Evolutionary conservation across 768 basidiomycete genomes (phyloP), one percentile per base, ranked within the genome.

Genomic region (Favolaschia claudopus): DNA sequence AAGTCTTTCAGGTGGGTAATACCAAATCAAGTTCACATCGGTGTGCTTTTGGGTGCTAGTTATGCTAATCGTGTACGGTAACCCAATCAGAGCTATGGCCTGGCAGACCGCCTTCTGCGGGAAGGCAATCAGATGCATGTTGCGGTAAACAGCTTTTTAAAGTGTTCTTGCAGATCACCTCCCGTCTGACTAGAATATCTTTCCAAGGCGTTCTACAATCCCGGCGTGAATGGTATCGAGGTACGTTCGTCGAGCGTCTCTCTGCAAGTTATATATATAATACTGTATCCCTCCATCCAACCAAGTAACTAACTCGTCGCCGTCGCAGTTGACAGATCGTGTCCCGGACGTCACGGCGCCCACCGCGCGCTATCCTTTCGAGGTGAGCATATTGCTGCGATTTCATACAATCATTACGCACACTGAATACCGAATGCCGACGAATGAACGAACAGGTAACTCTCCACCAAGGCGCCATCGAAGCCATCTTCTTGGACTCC

Each of bases 171-270:
- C 29, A 46, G 2, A 29, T 7, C n/a, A 39, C n/a, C n/a, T n/a
- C n/a, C n/a, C n/a, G n/a, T n/a, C n/a, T n/a, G n/a, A n/a, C n/a
- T 36, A 34, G 38, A 37, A 43, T 17, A 29, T 31, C 24, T 4
- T 40, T 40, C 24, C 14, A 43, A 92, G 91, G 85, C 89, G 8
- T 91, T 92, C 70, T 92, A 92, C 66, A 89, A 91, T 63, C 90
- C 91, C 4, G 76, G 79, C 20, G 72, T 77, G 1, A 65, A 79
- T 31, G 88, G 81, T 4, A 89, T 92, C 33, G 81, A 87, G 77
- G 90, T 87, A 45, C 34, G 73, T 36, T 2, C 52, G 25, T 5
- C 10, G 9, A 29, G 47, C 33, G 29, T n/a, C n/a, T n/a, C n/a
- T n/a, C n/a, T n/a, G n/a, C n/a, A n/a, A n/a, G n/a, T n/a, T n/a